Evolutionary conservation across 148 eudicot genomes (phyloP), one percentile per base, ranked within the genome.

Genomic region (Dianthus caryophyllus): DNA sequence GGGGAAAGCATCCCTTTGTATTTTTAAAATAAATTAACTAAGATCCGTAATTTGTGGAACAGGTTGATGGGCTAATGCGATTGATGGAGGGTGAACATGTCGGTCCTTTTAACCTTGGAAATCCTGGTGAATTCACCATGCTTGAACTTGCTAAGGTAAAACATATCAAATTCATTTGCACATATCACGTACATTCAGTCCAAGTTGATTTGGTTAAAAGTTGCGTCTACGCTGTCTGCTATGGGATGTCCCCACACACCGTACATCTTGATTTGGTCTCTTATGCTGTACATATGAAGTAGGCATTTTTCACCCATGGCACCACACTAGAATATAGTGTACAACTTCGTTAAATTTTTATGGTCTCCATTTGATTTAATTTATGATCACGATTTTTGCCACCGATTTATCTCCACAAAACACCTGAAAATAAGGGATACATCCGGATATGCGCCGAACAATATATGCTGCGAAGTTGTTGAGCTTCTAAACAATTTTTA

Each of bases 71-170:
- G 18, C 77, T 94, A n/a, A 90, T 94, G 92, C 89, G 89, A 25
- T 72, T 94, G 72, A 94, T 94, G 98, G 98, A 90, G 76, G 96
- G 98, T 66, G 97, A 94, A 70, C 97, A 94, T 33, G 96, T 90
- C 11, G 98, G 98, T 58, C 98, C 98, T 30, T 90, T 92, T 75
- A 92, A 92, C 71, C 90, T 92, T 12, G 97, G 97, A 26, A 92
- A 92, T 69, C 98, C 96, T 6, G 98, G 98, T 33, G 98, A 94
- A 83, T 94, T 94, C 71, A 94, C 98, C 77, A 94, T 94, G 98
- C 88, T 94, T 71, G 98, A 90, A 79, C 98, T 94, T 73, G 98
- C 98, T 66, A 82, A 94, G 97, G 95, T 87, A 86, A 50, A 86
- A 50, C 62, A 29, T 5, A 2, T 48, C 55, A 15, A 15, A 13